Conservation (phyloP, 331 rosid species). For the Dryas integrifolia region DNA sequence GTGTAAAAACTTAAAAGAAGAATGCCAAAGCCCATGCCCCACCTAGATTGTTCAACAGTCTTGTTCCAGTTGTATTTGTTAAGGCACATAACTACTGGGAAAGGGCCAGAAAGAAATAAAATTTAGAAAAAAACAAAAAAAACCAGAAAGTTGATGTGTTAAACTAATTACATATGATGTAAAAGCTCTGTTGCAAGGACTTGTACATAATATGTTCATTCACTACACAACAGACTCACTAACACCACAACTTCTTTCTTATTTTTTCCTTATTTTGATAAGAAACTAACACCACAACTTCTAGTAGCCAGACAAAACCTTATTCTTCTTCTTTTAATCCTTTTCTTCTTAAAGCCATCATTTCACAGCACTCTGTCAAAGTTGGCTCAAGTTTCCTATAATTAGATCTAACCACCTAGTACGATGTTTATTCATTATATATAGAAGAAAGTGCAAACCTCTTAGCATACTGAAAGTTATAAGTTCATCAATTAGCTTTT, state of each 20-base stretch:
- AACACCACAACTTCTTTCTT: neutral
- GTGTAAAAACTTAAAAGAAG: neutral
- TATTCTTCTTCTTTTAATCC: neutral
- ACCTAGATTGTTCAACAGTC: neutral
- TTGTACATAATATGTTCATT: neutral
- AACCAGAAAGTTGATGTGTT: neutral
- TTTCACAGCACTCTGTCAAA: neutral
- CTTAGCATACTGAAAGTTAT: constrained; percentile 66
- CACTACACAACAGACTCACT: neutral
- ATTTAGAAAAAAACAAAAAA: neutral
- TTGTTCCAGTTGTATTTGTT: neutral
- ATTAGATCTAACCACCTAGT: neutral
- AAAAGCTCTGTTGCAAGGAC: neutral
- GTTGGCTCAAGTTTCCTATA: neutral
- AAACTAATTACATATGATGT: neutral
- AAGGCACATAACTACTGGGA: neutral
- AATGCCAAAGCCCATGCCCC: neutral
- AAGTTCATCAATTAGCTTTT: constrained; percentile 80
- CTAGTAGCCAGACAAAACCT: neutral
- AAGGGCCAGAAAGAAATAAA: neutral
- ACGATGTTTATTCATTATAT: neutral
- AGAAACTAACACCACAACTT: neutral
- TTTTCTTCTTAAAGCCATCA: constrained; percentile 1
- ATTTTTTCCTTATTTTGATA: neutral
- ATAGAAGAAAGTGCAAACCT: constrained; percentile 47